Evolutionary conservation across 192 early-diverging fungal species (phyloP), one percentile per base, ranked within the genome.

Genomic region (Piromyces sp.): DNA sequence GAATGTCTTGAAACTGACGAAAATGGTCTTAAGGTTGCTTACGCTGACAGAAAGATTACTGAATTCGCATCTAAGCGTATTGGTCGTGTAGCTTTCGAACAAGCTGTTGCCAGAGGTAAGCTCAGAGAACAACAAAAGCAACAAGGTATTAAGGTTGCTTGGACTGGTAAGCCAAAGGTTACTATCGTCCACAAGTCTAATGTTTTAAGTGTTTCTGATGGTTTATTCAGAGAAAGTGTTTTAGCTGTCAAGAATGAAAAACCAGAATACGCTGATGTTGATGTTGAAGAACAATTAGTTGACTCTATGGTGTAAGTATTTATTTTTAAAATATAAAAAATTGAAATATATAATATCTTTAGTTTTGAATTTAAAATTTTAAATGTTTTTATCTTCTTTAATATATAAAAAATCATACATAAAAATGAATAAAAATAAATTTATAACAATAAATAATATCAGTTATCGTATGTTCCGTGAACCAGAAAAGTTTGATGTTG

Each of bases 121-220:
- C 86, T 94, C 82, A 92, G 94, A 81, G 51, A 68, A 68, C 86
- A 90, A 79, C 86, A 88, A 36, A 79, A 38, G 16, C 29, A 36
- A 82, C 29, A 30, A n/a, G 83, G 81, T 29, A 31, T 79, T 28
- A 33, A 80, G 1, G 29, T 37, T 19, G n/a, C 26, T 37, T 30
- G 81, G 26, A 94, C 94, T 80, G 97, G 97, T 42, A 93, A 97
- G 80, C 92, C 94, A 87, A 91, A 91, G 80, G 96, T 99, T 80
- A 99, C 97, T 0, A 93, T 97, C 81, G 94, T 97, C 38, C 97
- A 99, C 93, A 99, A 99, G 87, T 96, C 95, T 79, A 99, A 99
- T 81, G 97, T 99, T 13, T 87, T 99, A 79, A 94, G 92, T 82
- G 88, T 97, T 19, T 94, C 95, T 4, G 97, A 99, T 85, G 97